These are phyloP conservation scores for Puccinia novopanici DNA, from an alignment of 1,284 basidiomycete genomes.

Conservation along the genomic window DNA sequence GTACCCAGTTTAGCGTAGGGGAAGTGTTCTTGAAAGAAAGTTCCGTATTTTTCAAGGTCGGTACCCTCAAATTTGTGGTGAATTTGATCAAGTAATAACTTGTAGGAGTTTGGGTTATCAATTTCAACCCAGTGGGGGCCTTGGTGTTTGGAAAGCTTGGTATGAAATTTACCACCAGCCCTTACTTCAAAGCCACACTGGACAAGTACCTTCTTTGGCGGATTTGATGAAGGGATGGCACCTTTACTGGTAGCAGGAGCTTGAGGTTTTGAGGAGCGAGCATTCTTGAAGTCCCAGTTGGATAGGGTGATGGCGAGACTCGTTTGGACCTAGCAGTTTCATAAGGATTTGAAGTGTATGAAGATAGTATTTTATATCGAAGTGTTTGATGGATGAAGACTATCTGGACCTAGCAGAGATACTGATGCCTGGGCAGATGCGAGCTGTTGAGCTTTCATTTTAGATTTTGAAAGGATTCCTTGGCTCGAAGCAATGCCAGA, in stretches of 20 bases:
- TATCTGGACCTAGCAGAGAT: too few species aligned
- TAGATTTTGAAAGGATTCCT: too few species aligned
- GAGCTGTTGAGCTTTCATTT: too few species aligned
- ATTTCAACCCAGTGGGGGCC: not conserved
- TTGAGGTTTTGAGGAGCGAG: too few species aligned
- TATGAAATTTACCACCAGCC: not conserved
- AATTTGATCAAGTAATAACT: not conserved
- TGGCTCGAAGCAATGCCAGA: too few species aligned
- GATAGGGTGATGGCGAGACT: too few species aligned
- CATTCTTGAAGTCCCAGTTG: too few species aligned
- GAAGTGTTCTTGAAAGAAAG: not conserved
- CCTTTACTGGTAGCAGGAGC: not conserved
- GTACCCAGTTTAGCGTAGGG: not conserved
- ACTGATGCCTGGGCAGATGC: too few species aligned
- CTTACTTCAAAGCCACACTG: conserved; percentile 11
- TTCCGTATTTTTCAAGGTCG: not conserved
- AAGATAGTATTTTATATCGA: too few species aligned
- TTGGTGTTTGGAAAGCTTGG: not conserved
- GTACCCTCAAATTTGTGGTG: not conserved
- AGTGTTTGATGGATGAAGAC: too few species aligned
- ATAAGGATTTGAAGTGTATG: too few species aligned
- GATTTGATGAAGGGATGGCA: not conserved
- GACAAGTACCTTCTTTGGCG: not conserved
- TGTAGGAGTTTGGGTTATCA: not conserved
- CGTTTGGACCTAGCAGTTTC: too few species aligned